phyloP scores from a whole-genome alignment of 2,329 filamentous ascomycete species.

The Hymenoscyphus fraxineus region DNA sequence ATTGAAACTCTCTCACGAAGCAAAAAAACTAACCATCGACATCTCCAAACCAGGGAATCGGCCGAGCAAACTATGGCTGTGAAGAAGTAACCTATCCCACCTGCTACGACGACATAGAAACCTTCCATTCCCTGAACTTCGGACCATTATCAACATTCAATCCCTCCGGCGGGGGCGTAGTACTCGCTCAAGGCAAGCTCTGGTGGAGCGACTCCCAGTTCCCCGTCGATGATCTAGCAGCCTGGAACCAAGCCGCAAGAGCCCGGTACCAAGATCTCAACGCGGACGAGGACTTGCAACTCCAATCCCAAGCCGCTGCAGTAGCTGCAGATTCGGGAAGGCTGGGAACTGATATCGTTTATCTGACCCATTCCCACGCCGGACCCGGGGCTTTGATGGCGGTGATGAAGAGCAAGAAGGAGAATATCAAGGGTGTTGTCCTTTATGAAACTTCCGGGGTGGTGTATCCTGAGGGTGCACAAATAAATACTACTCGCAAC shows the following conservation, averaged over 20 bases:
- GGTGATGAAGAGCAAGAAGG: constrained; percentile 7
- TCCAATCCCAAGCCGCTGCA: constrained; percentile 11
- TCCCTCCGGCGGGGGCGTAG: not conserved
- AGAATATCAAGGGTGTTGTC: constrained; percentile 18
- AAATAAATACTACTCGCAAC: too few species aligned
- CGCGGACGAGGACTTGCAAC: constrained; percentile 13
- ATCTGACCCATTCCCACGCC: constrained; percentile 17
- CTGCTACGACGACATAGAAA: constrained; percentile 12
- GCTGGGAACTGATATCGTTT: constrained; percentile 13
- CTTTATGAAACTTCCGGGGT: constrained; percentile 17
- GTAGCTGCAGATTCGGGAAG: constrained; percentile 17
- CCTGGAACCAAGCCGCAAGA: constrained; percentile 14
- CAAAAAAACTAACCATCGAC: not conserved
- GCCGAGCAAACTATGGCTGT: constrained; percentile 18
- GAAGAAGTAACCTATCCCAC: constrained; percentile 8
- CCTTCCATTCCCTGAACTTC: constrained; percentile 18
- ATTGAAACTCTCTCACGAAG: too few species aligned
- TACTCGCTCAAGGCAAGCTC: not conserved
- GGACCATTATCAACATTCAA: constrained; percentile 7
- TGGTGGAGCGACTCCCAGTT: constrained; percentile 18
- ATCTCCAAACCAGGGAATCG: constrained; percentile 4
- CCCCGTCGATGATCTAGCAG: constrained; percentile 8
- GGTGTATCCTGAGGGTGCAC: constrained; percentile 13
- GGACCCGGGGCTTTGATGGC: constrained; percentile 14
- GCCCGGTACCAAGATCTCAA: constrained; percentile 17